These are phyloP conservation scores for Phoma sp. DNA, from an alignment of 2,329 filamentous ascomycete species.

Conservation along the genomic window DNA sequence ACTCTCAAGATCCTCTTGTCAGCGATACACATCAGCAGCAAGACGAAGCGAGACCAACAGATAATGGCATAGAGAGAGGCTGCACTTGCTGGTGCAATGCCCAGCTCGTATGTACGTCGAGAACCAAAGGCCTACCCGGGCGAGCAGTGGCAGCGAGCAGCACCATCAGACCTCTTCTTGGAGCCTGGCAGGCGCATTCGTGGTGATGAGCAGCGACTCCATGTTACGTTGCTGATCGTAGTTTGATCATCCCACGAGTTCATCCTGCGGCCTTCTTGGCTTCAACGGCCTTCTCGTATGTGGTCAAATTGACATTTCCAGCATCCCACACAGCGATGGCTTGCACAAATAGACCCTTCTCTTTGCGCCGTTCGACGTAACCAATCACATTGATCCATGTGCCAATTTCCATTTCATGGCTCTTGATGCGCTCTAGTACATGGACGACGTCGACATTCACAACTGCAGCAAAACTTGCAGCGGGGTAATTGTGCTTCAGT, in stretches of 20 bases:
- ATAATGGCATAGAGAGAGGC: background rate
- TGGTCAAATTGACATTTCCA: slow-evolving; percentile 71
- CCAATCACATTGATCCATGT: slow-evolving; percentile 90
- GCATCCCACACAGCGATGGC: slow-evolving; percentile 80
- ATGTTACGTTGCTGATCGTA: background rate
- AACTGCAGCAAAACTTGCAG: slow-evolving; percentile 45
- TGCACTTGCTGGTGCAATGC: background rate
- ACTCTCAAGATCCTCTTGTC: no score
- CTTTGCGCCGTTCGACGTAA: slow-evolving; percentile 61
- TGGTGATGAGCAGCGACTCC: no score
- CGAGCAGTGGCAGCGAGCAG: no score
- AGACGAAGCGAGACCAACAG: background rate
- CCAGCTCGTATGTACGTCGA: background rate
- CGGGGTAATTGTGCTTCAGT: slow-evolving; percentile 71
- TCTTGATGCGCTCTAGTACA: slow-evolving; percentile 69
- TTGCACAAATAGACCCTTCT: slow-evolving; percentile 63
- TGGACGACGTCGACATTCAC: slow-evolving; percentile 75
- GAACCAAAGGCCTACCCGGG: no score
- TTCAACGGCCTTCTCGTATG: slow-evolving; percentile 67
- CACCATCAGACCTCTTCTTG: no score
- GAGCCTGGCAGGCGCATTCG: no score
- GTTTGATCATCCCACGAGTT: background rate
- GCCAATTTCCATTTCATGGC: slow-evolving; percentile 72
- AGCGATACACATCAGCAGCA: no score
- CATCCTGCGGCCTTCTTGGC: slow-evolving; percentile 16